Base-by-base conservation (phyloP, 1,284 basidiomycete genomes). In the Leccinum insolens region DNA sequence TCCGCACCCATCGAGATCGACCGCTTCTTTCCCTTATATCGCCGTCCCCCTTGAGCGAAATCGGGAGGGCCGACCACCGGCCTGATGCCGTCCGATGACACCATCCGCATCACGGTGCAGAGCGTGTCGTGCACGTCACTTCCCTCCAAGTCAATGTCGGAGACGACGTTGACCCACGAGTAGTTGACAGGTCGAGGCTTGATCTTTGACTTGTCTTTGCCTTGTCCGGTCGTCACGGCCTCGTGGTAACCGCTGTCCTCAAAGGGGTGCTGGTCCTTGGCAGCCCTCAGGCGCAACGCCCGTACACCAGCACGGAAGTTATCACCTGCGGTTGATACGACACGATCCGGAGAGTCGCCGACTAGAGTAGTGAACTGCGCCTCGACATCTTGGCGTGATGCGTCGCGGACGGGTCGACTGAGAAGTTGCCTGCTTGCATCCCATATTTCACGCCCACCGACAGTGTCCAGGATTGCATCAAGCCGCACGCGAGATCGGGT, bases 121-220 rank as follows among this genome's bases (percentile, higher is more conserved):
- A 94, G 77, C 63, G 86, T 86, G 71, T 91, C 89, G 11, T 87
- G 80, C 57, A 93, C 83, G 76, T 92, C 89, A 68, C 87, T 84
- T n/a, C 92, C 92, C 72, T 93, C 90, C 83, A 87, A 89, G 77
- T 94, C 92, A 41, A 93, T 86, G 75, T 93, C 92, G 64, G 90
- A 89, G 31, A 86, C 86, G 58, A 88, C 80, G 73, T 86, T 89
- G 20, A 93, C 86, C 91, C 91, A 94, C 22, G 88, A 85, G 77
- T 94, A 94, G 39, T 86, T 88, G 34, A 91, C 86, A 65, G 69
- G 66, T 7, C 76, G 70, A 7, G 77, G 73, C 59, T 82, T 84
- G 20, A 70, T 71, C 64, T 73, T 74, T 28, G 63, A 46, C 66
- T 71, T 76, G 14, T 75, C 75, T 49, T 71, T 74, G 55, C 67